phyloP scores from a whole-genome alignment of 805 yeast genomes.

The Maudiozyma bulderi region DNA sequence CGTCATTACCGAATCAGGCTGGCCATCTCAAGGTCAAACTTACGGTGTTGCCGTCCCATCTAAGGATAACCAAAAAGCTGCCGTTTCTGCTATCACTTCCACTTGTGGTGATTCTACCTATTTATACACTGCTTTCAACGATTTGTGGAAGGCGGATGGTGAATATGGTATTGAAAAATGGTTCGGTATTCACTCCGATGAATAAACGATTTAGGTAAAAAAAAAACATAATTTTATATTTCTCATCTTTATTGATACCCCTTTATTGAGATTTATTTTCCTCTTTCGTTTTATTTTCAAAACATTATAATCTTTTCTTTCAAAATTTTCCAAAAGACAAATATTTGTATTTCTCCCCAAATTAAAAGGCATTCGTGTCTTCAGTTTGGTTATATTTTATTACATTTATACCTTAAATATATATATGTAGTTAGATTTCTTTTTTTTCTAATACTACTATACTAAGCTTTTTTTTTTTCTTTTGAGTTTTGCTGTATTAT shows the following conservation, averaged over 20 bases:
- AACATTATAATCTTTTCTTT: too few species aligned
- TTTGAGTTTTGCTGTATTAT: too few species aligned
- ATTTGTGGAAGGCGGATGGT: conserved; percentile 82
- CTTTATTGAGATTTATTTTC: not conserved
- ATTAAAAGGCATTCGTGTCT: too few species aligned
- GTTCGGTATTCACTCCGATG: conserved; percentile 58
- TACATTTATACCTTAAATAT: too few species aligned
- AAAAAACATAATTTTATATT: not conserved
- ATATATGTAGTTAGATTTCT: too few species aligned
- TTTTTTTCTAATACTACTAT: too few species aligned
- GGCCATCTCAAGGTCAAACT: conserved; percentile 87
- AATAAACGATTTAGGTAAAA: conserved; percentile 2
- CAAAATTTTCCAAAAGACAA: too few species aligned
- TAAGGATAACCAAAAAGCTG: conserved; percentile 59
- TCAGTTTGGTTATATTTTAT: too few species aligned
- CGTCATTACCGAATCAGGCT: conserved; percentile 86
- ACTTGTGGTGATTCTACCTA: conserved; percentile 58
- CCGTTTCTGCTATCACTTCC: conserved; percentile 54
- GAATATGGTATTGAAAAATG: conserved; percentile 61
- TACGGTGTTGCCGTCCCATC: conserved; percentile 82
- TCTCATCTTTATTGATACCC: conserved; percentile 1
- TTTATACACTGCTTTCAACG: conserved; percentile 80
- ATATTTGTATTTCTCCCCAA: too few species aligned
- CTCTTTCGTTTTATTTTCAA: not conserved
- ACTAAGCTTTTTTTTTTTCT: too few species aligned